Percentiles rank a stretch among this genome's conserved stretches.
phyloP scores from a whole-genome alignment of 2,329 filamentous ascomycete genomes.

The Fusarium marasasianum region DNA sequence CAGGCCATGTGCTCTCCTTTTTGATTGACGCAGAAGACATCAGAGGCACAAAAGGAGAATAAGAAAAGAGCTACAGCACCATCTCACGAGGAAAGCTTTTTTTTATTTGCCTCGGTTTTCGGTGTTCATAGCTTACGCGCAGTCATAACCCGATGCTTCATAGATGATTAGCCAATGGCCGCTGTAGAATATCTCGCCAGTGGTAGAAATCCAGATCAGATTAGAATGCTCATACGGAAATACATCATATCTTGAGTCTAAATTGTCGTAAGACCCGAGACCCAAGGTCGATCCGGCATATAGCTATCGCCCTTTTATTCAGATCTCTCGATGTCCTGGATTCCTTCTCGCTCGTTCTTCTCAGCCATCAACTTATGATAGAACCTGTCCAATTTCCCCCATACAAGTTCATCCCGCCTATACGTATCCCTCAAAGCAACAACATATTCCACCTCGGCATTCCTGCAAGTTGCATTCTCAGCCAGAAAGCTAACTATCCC shows the following conservation, averaged over 20 bases:
- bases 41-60: too few species aligned
- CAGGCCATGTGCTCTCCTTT: too few species aligned
- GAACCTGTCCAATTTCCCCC: background rate
- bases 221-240: background rate
- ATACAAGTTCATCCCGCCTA: background rate
- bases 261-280: too few species aligned
- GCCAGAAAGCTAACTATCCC: background rate
- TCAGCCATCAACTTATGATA: background rate
- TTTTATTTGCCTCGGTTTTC: background rate
- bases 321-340: accelerated
- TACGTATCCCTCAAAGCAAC: background rate
- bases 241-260: background rate
- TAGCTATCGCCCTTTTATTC: background rate
- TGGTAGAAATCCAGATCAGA: background rate
- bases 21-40: background rate
- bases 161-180: background rate
- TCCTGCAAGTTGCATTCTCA: background rate
- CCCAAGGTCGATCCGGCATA: too few species aligned
- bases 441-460: background rate
- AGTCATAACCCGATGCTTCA: background rate
- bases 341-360: accelerated
- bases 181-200: accelerated
- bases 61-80: background rate
- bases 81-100: background rate
- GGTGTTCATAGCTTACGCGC: background rate